Conservation (phyloP, 1,139 yeast genomes). For the Taiozyma sp. region DNA sequence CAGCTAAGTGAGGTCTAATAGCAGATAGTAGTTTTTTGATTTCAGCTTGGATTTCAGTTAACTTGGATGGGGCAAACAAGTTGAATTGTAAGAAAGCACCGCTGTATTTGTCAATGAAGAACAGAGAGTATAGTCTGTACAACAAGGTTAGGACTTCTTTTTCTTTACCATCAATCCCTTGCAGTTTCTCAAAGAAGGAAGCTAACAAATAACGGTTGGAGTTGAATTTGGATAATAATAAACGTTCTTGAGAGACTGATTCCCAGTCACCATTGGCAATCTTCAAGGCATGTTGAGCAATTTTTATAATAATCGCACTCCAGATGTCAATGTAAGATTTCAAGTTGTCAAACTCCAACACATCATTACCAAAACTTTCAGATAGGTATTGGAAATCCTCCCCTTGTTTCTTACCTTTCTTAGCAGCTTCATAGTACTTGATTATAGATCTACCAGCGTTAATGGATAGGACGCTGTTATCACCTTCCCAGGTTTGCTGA, state of each 20-base stretch:
- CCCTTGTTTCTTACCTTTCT: constrained; percentile 33
- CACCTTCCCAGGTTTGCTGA: constrained; percentile 98
- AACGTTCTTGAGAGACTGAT: constrained; percentile 53
- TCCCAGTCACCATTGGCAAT: constrained; percentile 39
- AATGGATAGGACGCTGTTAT: constrained; percentile 78
- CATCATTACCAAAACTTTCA: constrained; percentile 23
- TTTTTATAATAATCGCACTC: constrained; percentile 37
- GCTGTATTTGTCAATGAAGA: constrained; percentile 70
- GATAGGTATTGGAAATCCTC: constrained; percentile 42
- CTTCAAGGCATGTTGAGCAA: constrained; percentile 35
- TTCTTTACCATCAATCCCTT: constrained; percentile 24
- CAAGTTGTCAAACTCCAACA: constrained; percentile 31
- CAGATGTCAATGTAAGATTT: constrained; percentile 35
- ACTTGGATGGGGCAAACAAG: constrained; percentile 43
- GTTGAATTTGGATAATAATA: constrained; percentile 54
- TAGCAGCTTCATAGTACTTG: constrained; percentile 42
- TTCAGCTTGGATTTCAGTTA: constrained; percentile 41
- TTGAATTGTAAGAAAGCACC: constrained; percentile 69
- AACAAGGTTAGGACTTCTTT: constrained; percentile 39
- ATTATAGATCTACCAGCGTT: constrained; percentile 76
- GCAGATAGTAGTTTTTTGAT: constrained; percentile 40
- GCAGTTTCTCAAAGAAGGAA: constrained; percentile 26
- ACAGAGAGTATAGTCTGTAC: constrained; percentile 58
- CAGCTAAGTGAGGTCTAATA: constrained; percentile 68
- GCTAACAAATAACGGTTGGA: constrained; percentile 46